Base-by-base conservation (phyloP, 2,329 filamentous ascomycete genomes). In the Pyrenophora seminiperda region DNA sequence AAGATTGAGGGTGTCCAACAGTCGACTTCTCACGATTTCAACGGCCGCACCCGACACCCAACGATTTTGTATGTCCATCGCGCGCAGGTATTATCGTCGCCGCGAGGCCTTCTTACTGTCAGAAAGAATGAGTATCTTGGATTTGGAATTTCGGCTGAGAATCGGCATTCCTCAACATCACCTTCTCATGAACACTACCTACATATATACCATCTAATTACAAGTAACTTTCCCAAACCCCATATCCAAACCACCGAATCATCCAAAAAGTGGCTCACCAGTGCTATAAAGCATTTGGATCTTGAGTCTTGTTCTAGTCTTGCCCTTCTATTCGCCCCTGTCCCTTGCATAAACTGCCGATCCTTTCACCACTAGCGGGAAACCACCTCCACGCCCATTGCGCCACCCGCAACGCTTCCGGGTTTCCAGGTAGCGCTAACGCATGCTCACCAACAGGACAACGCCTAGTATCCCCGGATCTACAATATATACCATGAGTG, bases 401-500 rank as follows among this genome's bases (percentile, higher is more conserved):
- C 24, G 9, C 24, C 9, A 10, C 24, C 40, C 40, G 31, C 30
- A 30, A 42, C 29, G 30, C 19, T 22, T 20, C 40, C 40, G 22
- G 30, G 19, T 18, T 33, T 19, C 19, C 19, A 33, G 18, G 17
- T 33, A 42, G 40, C n/a, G 19, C 19, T 7, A 24, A 18, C 33
- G 19, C 40, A 33, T 9, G n/a, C 18, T 14, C 30, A 42, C 30
- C n/a, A 42, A 18, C n/a, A 15, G 10, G 19, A 18, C n/a, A 42
- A 33, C 18, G 40, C 30, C 30, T 42, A 42, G 40, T 32, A 20
- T 42, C 14, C 30, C 19, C 29, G 40, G 40, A 33, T 14, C 40
- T 20, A 18, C n/a, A 33, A 24, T 3, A 15, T 30, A 14, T 19
- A 33, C 40, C 17, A 33, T 33, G 30, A 30, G 40, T 13, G 18